Base-by-base conservation (phyloP, 164 flowering plant genomes). In the Taxillus chinensis region DNA sequence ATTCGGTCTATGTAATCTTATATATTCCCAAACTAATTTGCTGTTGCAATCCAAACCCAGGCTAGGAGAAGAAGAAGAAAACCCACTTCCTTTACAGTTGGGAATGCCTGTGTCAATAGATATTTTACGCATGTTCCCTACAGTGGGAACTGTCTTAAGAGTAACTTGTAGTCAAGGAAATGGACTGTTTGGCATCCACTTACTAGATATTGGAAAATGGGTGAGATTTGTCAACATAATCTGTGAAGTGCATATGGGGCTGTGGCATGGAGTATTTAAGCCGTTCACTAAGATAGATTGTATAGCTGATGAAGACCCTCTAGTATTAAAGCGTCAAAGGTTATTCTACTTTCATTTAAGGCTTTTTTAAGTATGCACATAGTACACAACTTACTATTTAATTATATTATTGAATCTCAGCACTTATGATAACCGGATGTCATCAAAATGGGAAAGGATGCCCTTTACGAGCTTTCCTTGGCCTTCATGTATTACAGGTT, bases 111-210 rank as follows among this genome's bases (percentile, higher is more conserved):
- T 90, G 67, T 53, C 82, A 53, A 82, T 86, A 71, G 86, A 85
- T 62, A 40, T 77, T 45, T 65, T 86, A 49, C 66, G 86, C 62
- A 74, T 65, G 4, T 82, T 92, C 68, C 98, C 93, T 54, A 27
- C 71, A 50, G 79, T 83, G 73, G 98, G 96, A 67, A 85, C 86
- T 62, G 72, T 86, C 51, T 73, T 92, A 65, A 80, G 90, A 72
- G 74, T 92, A 52, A 38, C 60, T 8, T 62, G 73, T 70, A 77
- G 73, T 49, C 65, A 71, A 65, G 65, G 74, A 46, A 71, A 62
- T 53, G 68, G 67, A 61, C 76, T 80, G 59, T 65, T 77, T 55
- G 68, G 71, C 51, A 72, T 77, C 27, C 76, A 67, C 41, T 60
- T 74, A 53, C 69, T 80, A 15, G 70, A 56, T 27, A 11, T 63